Evolutionary conservation across 306 rosid species (phyloP).

Genomic region (Argentina anserina): DNA sequence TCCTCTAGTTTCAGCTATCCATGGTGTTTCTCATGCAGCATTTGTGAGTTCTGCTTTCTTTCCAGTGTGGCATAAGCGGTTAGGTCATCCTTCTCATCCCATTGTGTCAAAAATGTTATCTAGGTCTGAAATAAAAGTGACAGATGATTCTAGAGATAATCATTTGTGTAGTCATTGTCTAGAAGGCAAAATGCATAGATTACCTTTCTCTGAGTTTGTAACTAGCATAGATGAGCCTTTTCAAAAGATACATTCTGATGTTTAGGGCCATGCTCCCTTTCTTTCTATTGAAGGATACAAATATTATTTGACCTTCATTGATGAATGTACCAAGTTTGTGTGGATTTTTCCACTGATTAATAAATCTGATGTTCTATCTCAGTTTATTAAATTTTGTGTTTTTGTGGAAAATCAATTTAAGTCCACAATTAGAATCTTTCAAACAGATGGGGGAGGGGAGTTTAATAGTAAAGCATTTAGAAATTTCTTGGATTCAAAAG

Average conservation of each 20-base stretch:
- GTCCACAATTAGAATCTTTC: neutral
- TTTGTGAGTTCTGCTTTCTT: no score
- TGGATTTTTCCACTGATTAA: neutral
- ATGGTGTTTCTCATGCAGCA: no score
- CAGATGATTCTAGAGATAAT: neutral
- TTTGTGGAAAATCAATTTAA: neutral
- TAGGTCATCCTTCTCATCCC: neutral
- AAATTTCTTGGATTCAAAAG: neutral
- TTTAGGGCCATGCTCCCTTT: neutral
- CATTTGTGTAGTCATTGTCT: no score
- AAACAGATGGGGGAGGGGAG: neutral
- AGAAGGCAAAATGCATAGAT: neutral
- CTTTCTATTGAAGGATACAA: neutral
- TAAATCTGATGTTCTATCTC: neutral
- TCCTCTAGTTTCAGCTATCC: neutral
- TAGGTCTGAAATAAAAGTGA: accelerated
- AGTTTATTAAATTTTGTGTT: neutral
- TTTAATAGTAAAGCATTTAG: neutral
- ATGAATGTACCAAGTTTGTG: neutral
- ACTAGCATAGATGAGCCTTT: no score
- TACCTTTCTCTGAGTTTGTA: neutral
- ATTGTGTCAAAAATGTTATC: neutral
- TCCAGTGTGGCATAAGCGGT: neutral
- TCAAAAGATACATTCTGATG: neutral
- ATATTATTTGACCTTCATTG: neutral